Base-by-base conservation (phyloP, 2,329 filamentous ascomycete genomes). In the Geosmithia morbida region DNA sequence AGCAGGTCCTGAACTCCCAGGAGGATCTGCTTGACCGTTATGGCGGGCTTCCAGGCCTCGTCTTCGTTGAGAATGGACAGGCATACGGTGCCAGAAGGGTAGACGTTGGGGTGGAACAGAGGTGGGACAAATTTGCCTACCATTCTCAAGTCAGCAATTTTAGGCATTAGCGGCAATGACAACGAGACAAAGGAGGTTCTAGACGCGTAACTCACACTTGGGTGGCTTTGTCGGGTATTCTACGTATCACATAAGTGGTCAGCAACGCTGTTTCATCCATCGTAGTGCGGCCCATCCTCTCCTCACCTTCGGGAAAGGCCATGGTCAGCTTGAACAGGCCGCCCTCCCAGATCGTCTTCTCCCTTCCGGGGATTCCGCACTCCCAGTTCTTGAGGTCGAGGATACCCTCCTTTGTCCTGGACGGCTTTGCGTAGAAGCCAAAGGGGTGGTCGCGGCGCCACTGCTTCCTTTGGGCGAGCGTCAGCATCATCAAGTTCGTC, bases 211-310 rank as follows among this genome's bases (percentile, higher is more conserved):
- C 83, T 65, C 79, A 95, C 92, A 98, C 69, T 98, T 98, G 1
- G 92, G 92, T 30, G 92, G 92, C 66, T 98, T 98, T 46, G 94
- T 98, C 16, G 92, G 92, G 64, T 98, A 98, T 60, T 98, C 92
- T 95, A 58, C 26, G 29, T 14, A 26, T 17, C 18, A 11, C 33
- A 26, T 19, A 11, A 22, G 13, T 8, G 26, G 43, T 40, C 18
- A 30, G 48, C 41, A 19, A 16, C 10, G 18, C 14, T 11, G 41
- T 16, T 42, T 22, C 41, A 22, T 43, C 19, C 59, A 48, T 59
- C 55, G 45, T 33, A 47, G 47, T 19, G 33, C n/a, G 14, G 33
- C 16, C 29, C 39, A 42, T 44, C 11, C 10, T 37, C 41, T 41
- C 30, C n/a, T 41, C 67, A 92, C 88, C 89, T 59, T 98, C 92